Percentiles rank a stretch among this genome's conserved stretches.
These are phyloP conservation scores for Selenicereus undatus DNA, from an alignment of 148 eudicot genomes.

Conservation along the genomic window DNA sequence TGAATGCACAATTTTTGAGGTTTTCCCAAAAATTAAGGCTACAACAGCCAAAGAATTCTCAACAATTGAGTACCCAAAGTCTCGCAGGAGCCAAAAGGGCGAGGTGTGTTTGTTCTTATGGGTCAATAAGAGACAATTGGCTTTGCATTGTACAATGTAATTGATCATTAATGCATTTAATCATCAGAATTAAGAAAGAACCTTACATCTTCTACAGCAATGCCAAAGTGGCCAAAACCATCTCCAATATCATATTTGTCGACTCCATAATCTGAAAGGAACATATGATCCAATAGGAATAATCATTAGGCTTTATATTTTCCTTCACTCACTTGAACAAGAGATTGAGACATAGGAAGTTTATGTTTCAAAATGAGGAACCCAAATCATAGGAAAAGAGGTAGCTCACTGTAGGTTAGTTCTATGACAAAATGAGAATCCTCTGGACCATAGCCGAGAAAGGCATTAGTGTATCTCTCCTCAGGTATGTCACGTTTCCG, in stretches of 20 bases:
- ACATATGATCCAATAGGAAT: background rate
- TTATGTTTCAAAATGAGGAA: background rate
- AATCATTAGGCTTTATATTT: background rate
- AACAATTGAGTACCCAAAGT: background rate
- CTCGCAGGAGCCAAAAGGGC: background rate
- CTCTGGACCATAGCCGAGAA: slow-evolving; percentile 52
- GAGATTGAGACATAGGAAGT: background rate
- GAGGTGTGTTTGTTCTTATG: background rate
- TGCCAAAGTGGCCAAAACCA: slow-evolving; percentile 54
- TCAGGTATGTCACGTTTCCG: slow-evolving; percentile 48
- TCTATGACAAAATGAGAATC: slow-evolving; percentile 50
- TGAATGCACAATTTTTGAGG: no score
- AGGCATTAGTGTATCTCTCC: slow-evolving; percentile 45
- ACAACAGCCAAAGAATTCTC: no score
- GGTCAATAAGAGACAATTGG: background rate
- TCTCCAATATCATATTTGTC: slow-evolving; percentile 47
- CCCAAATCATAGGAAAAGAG: background rate
- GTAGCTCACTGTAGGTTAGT: slow-evolving; percentile 40
- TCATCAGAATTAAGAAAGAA: slow-evolving; percentile 1
- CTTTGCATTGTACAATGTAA: background rate
- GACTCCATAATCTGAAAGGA: slow-evolving; percentile 43
- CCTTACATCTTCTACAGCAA: slow-evolving; percentile 52
- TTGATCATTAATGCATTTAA: background rate
- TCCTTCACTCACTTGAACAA: background rate
- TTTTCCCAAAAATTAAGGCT: no score